Conservation (phyloP, 345 rosid species). For the Hypericum perforatum region DNA sequence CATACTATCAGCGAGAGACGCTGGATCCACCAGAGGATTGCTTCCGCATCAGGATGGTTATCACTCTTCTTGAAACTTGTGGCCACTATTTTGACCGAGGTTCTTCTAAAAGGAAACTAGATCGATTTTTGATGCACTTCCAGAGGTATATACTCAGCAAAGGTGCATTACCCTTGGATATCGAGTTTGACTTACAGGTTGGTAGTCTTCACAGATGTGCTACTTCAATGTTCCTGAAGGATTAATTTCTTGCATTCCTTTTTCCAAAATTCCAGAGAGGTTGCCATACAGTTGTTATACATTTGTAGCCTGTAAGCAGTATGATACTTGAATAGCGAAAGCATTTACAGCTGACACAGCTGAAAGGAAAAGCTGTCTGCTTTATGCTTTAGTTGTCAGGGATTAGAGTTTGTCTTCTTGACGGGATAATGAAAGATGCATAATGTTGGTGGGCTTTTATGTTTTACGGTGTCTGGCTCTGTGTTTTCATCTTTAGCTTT, state of each 20-base stretch:
- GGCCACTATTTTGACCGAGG: constrained; percentile 98
- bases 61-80: constrained; percentile 88
- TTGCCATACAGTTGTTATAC: no score
- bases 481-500: no score
- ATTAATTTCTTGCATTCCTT: neutral
- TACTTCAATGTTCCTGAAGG: neutral
- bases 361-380: no score
- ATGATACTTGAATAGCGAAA: no score
- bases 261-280: no score
- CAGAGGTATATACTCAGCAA: constrained; percentile 92
- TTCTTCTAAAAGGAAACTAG: constrained; percentile 91
- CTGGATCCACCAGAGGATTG: constrained; percentile 96
- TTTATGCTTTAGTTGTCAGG: no score
- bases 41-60: constrained; percentile 91
- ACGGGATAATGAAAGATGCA: no score
- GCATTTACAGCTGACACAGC: no score
- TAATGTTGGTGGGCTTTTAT: no score
- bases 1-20: constrained; percentile 56
- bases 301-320: no score
- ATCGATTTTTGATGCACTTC: constrained; percentile 83
- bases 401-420: no score
- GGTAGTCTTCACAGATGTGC: constrained; percentile 12
- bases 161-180: constrained; percentile 67
- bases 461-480: no score
- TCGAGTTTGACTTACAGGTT: constrained; percentile 98